Percentiles rank a stretch among this genome's conserved stretches.
phyloP scores from a whole-genome alignment of 139 green algal genomes.

The Coccomyxa sp. region DNA sequence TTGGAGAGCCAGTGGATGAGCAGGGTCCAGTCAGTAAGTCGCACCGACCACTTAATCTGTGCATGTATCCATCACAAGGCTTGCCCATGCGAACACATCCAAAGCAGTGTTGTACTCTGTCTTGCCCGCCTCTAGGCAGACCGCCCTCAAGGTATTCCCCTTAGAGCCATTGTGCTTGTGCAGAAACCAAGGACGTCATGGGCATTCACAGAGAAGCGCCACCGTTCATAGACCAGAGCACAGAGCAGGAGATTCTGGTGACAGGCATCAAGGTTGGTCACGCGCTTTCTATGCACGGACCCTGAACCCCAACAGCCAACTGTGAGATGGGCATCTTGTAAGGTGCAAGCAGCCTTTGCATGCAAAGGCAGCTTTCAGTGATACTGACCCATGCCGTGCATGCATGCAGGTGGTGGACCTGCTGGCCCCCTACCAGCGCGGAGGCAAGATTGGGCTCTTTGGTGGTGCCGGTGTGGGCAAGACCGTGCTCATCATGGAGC shows the following conservation, averaged over 20 bases:
- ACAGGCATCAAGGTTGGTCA: constrained; percentile 97
- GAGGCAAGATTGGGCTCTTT: constrained; percentile 99
- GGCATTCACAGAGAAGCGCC: constrained; percentile 97
- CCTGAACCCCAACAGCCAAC: not conserved
- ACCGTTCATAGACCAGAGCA: constrained; percentile 91
- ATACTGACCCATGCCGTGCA: not conserved
- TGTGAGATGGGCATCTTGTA: not conserved
- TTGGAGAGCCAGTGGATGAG: constrained; percentile 99
- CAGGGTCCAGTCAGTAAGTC: constrained; percentile 83
- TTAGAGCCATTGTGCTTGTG: constrained; percentile 7
- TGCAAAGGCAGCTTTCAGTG: not conserved
- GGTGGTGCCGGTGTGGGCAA: constrained; percentile 98
- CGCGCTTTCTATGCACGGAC: not conserved
- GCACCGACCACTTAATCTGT: too few relatives aligned
- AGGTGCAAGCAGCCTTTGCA: not conserved
- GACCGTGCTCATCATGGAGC: constrained; percentile 99
- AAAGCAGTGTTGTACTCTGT: too few relatives aligned
- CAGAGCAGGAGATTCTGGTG: constrained; percentile 95
- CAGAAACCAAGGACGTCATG: constrained; percentile 74
- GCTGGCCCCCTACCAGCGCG: constrained; percentile 96
- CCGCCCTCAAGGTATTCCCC: too few relatives aligned
- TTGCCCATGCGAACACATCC: too few relatives aligned
- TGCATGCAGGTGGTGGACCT: constrained; percentile 91
- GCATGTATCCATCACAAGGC: too few relatives aligned
- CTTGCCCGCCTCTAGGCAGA: too few relatives aligned